Conservation (phyloP, 1,139 yeast genomes). For the Zygosaccharomyces pseudobailii region DNA sequence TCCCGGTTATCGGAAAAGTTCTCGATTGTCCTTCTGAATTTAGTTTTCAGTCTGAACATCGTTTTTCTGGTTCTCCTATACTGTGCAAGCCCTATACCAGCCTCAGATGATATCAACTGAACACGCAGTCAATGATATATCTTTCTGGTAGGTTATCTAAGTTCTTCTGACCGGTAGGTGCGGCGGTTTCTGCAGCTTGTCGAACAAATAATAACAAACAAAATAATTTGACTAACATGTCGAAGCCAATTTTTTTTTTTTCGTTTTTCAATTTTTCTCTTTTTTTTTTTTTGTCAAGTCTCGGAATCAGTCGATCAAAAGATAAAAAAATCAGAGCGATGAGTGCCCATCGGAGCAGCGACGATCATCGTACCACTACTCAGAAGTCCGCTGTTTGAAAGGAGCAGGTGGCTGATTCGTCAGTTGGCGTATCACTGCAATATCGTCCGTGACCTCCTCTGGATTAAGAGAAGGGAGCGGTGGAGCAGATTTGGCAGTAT, state of each 20-base stretch:
- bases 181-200: background rate
- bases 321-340: background rate
- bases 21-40: background rate
- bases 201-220: background rate
- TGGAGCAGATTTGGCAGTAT: constrained; percentile 35
- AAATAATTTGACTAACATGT: background rate
- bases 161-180: background rate
- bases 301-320: background rate
- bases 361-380: background rate
- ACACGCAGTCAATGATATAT: background rate
- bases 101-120: background rate
- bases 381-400: constrained; percentile 19
- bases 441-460: constrained; percentile 35
- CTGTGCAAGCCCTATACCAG: background rate
- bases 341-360: background rate
- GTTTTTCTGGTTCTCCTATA: background rate
- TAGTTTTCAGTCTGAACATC: background rate
- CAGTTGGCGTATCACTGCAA: constrained; percentile 29
- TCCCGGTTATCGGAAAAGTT: background rate
- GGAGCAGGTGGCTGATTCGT: constrained; percentile 34
- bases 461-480: constrained; percentile 29
- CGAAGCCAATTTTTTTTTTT: background rate
- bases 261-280: background rate
- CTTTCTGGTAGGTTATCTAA: background rate
- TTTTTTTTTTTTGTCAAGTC: background rate